A percentile compares a stretch with the other conserved stretches of the same genome.
Conservation (phyloP, 208 protist species). For the Spongospora subterranea region DNA sequence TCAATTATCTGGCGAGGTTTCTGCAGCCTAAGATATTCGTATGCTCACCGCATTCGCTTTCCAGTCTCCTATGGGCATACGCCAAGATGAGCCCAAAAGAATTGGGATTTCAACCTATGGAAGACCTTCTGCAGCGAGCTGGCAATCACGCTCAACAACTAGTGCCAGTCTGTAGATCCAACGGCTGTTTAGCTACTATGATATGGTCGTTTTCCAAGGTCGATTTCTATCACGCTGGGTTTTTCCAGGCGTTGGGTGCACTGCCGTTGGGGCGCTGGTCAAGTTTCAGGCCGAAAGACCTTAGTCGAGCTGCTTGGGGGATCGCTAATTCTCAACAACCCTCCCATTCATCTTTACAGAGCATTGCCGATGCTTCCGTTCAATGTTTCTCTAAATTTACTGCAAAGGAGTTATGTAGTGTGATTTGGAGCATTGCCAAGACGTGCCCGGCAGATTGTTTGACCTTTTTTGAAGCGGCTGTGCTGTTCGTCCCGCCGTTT, state of each 20-base stretch:
- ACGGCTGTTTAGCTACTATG: background rate
- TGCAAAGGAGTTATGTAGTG: too few species aligned
- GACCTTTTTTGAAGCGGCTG: too few species aligned
- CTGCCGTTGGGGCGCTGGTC: background rate
- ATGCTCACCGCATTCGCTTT: background rate
- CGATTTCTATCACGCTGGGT: background rate
- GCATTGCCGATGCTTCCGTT: too few species aligned
- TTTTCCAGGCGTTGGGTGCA: background rate
- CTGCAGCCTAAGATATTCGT: background rate
- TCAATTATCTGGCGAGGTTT: background rate
- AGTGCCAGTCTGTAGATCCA: background rate
- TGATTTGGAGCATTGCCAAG: too few species aligned
- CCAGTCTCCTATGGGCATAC: background rate
- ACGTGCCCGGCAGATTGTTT: too few species aligned
- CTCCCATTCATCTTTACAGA: too few species aligned
- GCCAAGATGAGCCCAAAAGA: background rate
- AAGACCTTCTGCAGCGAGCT: background rate
- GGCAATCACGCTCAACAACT: background rate
- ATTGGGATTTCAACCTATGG: too few species aligned
- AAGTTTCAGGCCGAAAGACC: background rate
- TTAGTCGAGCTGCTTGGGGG: background rate
- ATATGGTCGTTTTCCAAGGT: background rate
- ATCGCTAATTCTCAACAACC: too few species aligned
- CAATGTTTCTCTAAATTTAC: too few species aligned
- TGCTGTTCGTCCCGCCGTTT: too few species aligned